Evolutionary conservation across 345 rosid species (phyloP), one percentile per base, ranked within the genome.

Genomic region (Physaria fendleri): DNA sequence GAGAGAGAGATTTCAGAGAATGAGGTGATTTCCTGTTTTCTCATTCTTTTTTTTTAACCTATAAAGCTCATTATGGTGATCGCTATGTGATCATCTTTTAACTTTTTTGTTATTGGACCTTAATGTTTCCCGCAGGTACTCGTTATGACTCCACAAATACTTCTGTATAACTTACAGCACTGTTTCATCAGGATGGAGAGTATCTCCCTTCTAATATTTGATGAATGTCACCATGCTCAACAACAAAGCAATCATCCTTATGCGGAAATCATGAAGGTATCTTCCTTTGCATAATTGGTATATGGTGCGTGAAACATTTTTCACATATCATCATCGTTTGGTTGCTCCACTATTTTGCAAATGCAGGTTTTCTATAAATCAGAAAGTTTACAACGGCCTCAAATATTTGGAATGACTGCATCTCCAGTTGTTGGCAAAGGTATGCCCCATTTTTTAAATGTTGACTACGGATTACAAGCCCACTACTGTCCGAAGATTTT

Each of bases 201-300:
- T 14, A 84, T 92, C 59, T 82, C 95, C 44, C 96, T 92, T 72
- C 76, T 92, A 70, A 79, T 92, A 55, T 79, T 92, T 59, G 98
- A 92, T 21, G 98, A 92, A 63, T 92, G 98, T 56, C 98, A 92
- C 72, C 98, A 92, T 82, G 95, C 96, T 66, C 98, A 88, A 84
- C 61, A 48, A 61, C 73, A 72, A 74, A 88, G 90, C 65, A 75
- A 63, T 71, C 95, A 92, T 80, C 92, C 98, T 58, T 92, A 92
- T 30, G 92, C 96, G 38, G 67, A 84, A 77, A 88, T 92, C 66
- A 85, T 92, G 98, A 88, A 75, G 82, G 98, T 81, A 79, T 75
- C 18, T 69, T 57, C 50, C 68, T 74, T 42, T 22, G 50, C 46
- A 22, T n/a, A 53, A 28, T 42, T 64, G 40, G 54, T 49, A 32